Base-by-base conservation (phyloP, 2,329 filamentous ascomycete species). In the Penicillium capsulatum region DNA sequence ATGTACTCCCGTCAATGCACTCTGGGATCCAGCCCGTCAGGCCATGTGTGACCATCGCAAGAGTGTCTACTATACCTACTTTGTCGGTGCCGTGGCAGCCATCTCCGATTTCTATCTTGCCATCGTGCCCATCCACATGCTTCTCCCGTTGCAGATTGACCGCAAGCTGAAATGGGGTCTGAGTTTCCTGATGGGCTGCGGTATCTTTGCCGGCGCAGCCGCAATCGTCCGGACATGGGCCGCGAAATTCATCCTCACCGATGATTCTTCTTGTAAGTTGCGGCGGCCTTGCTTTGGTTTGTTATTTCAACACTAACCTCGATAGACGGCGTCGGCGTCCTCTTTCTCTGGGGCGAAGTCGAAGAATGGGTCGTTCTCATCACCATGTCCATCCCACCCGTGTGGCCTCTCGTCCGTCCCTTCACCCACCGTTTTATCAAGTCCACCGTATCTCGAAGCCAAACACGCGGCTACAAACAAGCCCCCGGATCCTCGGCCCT, bases 311-410 rank as follows among this genome's bases (percentile, higher is more conserved):
- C 5, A 24, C 38, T 49, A 40, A 49, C 29, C 13, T 10, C 8
- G 8, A 15, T 16, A 53, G 51, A 47, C 10, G 51, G 47, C 2
- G 44, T 50, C 11, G 51, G 48, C 2, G 37, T 39, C n/a, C 40
- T 53, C 0, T 53, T 53, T 34, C 30, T 39, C 28, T 53, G 48
- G 48, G 51, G 51, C 7, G 48, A 53, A 33, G 37, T 53, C 14
- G 51, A 52, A 36, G 51, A 52, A 45, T 52, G 51, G 51, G 17
- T 53, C 30, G 51, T 53, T 6, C 43, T 53, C 8, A 53, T 53
- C 26, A 45, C 45, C 26, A 53, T 53, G 51, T 51, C 48, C 16
- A 53, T 53, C 17, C 51, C 51, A 26, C 51, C 48, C 2, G 51
- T 51, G 4, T 53, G 51, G 51, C 48, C 51, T 6, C 27, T 53